Conservation (phyloP, 2,329 filamentous ascomycete genomes). For the Aspergillaceae sp. region DNA sequence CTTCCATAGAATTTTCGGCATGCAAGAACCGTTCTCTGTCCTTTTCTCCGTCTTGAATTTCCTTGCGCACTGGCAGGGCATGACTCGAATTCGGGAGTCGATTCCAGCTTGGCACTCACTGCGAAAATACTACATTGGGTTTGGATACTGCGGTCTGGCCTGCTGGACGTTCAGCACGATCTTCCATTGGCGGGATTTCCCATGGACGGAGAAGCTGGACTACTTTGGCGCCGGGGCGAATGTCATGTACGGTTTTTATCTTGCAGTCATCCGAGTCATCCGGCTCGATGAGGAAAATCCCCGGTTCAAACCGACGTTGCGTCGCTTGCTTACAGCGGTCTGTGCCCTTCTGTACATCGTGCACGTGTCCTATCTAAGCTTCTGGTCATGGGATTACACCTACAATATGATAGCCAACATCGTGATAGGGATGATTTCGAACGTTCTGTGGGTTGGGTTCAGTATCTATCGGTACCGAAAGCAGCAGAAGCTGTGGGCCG, state of each 20-base stretch:
- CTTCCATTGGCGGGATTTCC: slow-evolving; percentile 86
- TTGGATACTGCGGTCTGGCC: slow-evolving; percentile 71
- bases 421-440: slow-evolving; percentile 67
- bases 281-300: slow-evolving; percentile 58
- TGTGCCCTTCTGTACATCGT: slow-evolving; percentile 63
- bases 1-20: slow-evolving; percentile 78
- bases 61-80: slow-evolving; percentile 70
- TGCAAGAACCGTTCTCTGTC: slow-evolving; percentile 91
- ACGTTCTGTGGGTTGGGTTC: slow-evolving; percentile 78
- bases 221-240: slow-evolving; percentile 89
- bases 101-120: slow-evolving; percentile 69
- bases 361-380: slow-evolving; percentile 76
- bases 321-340: slow-evolving; percentile 65
- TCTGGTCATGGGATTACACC: slow-evolving; percentile 85
- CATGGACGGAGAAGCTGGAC: slow-evolving; percentile 81
- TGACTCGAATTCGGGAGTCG: slow-evolving; percentile 58
- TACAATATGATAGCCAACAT: slow-evolving; percentile 99
- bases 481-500: slow-evolving; percentile 67
- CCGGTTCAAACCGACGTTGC: slow-evolving; percentile 43
- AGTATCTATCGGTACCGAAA: slow-evolving; percentile 65
- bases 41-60: slow-evolving; percentile 91
- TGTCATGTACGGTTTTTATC: slow-evolving; percentile 86
- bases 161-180: slow-evolving; percentile 85
- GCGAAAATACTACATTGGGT: slow-evolving; percentile 67
- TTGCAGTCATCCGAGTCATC: slow-evolving; percentile 72